Percentiles rank a stretch among this genome's conserved stretches.
Evolutionary conservation across 73 alveolate species (phyloP).

Genomic region (Tetrahymena elliotti): DNA sequence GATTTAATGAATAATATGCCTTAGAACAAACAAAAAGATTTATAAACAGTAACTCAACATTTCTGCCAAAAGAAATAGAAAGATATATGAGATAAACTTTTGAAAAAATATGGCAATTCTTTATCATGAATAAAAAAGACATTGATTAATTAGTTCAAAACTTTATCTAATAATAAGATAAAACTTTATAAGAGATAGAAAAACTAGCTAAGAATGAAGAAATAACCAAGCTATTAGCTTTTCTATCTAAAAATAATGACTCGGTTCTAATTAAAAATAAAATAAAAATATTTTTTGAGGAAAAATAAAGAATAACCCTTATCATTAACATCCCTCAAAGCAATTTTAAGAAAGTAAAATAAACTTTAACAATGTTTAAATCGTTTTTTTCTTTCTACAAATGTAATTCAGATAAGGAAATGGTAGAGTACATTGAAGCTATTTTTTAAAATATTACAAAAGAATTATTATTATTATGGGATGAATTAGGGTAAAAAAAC

Average conservation of each 20-base stretch:
- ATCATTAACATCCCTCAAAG: too few species aligned
- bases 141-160: neutral
- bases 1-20: neutral
- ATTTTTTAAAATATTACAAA: neutral
- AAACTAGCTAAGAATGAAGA: too few species aligned
- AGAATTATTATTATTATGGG: neutral
- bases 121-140: too few species aligned
- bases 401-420: neutral
- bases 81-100: neutral
- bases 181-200: neutral
- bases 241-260: too few species aligned
- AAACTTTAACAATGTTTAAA: too few species aligned
- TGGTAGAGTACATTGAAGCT: neutral
- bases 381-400: neutral
- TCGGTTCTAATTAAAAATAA: too few species aligned
- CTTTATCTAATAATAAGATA: too few species aligned
- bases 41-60: neutral
- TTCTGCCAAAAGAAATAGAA: neutral
- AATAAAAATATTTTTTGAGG: too few species aligned
- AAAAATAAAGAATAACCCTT: too few species aligned
- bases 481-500: neutral
- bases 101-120: neutral
- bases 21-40: neutral
- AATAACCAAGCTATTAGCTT: too few species aligned
- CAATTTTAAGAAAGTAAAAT: too few species aligned